phyloP scores from a whole-genome alignment of 129 eudicot genomes.

The Heracleum sosnowskyi region DNA sequence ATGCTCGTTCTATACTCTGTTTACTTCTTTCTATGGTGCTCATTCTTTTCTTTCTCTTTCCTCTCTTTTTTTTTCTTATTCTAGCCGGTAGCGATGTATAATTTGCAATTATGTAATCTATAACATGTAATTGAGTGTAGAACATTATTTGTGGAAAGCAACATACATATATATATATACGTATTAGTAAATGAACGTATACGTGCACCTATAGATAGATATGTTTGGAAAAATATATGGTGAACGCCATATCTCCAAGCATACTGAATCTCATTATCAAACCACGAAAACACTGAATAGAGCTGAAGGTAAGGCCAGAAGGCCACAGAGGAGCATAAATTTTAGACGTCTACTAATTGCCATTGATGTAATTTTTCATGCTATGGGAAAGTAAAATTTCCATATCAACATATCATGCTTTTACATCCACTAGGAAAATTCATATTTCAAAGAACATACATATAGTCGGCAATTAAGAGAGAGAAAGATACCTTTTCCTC shows the following conservation, averaged over 20 bases:
- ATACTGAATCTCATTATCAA: background rate
- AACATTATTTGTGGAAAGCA: no score
- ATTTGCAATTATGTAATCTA: no score
- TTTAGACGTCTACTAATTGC: background rate
- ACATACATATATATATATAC: no score
- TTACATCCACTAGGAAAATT: background rate
- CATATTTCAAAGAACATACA: background rate
- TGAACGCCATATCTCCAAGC: background rate
- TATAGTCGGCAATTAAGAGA: background rate
- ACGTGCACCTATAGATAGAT: background rate
- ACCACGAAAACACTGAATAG: background rate
- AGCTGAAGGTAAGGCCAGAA: background rate
- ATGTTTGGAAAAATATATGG: background rate
- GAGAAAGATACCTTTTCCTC: slow-evolving; percentile 62
- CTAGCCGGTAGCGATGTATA: no score
- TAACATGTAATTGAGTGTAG: no score
- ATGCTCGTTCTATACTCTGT: background rate
- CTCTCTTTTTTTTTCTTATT: background rate
- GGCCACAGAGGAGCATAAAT: background rate
- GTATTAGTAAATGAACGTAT: background rate
- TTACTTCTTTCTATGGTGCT: background rate
- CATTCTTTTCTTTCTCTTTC: background rate
- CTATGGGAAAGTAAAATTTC: background rate
- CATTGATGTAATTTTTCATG: background rate
- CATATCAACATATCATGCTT: background rate